These are phyloP conservation scores for Globisporangium carolinianum DNA, from an alignment of 352 stramenopile species.

Conservation along the genomic window DNA sequence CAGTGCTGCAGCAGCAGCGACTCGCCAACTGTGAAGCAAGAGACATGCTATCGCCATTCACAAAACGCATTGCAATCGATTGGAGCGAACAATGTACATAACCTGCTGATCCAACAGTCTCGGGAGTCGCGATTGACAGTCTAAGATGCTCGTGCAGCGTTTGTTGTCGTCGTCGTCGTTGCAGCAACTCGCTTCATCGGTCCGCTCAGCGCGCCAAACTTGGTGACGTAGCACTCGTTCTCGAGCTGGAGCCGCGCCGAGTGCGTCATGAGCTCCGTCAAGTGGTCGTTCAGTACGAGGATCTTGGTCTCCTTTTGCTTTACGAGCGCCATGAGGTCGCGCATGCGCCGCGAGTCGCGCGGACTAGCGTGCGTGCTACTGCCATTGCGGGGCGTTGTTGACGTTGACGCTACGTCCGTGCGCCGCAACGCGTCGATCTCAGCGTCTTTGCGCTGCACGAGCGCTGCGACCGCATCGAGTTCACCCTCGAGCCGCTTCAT, in stretches of 20 bases:
- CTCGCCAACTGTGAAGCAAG: too few species aligned
- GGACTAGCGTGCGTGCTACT: slow-evolving; percentile 7
- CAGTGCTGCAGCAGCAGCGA: too few species aligned
- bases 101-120: too few species aligned
- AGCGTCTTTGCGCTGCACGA: slow-evolving; percentile 46
- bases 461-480: slow-evolving; percentile 37
- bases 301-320: slow-evolving; percentile 75
- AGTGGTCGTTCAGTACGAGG: slow-evolving; percentile 77
- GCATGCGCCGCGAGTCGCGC: slow-evolving; percentile 31
- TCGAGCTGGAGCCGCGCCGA: slow-evolving; percentile 67
- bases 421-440: slow-evolving; percentile 32
- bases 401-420: background rate
- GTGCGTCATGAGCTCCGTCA: slow-evolving; percentile 79
- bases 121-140: too few species aligned
- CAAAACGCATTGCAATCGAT: too few species aligned
- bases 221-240: slow-evolving; percentile 51
- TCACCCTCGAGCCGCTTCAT: slow-evolving; percentile 37
- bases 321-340: slow-evolving; percentile 38
- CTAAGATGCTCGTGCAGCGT: background rate
- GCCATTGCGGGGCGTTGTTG: slow-evolving; percentile 9
- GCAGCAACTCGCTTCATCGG: background rate
- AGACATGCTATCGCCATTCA: too few species aligned
- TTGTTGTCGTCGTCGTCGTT: slow-evolving; percentile 5
- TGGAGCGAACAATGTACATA: too few species aligned
- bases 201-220: slow-evolving; percentile 24